Conservation (phyloP, 371 early-diverging fungal genomes). For the Actinomortierella wolfii region DNA sequence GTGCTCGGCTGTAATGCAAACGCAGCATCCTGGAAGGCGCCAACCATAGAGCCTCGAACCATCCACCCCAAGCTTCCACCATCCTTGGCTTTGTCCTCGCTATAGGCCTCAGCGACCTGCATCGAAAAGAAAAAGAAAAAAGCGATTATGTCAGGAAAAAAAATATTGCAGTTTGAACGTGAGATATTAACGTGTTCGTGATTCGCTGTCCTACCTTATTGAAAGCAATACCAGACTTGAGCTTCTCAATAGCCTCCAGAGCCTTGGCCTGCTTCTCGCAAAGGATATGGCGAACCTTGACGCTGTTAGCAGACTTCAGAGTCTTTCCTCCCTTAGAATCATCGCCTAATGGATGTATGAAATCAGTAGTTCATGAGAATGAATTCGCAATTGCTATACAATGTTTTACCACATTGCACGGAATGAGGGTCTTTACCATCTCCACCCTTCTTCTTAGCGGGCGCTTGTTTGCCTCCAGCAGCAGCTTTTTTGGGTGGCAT, state of each 20-base stretch:
- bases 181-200: no score
- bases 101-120: slow-evolving; percentile 81
- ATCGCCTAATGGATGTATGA: slow-evolving; percentile 25
- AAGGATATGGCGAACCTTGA: slow-evolving; percentile 85
- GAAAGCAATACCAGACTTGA: slow-evolving; percentile 46
- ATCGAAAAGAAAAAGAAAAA: slow-evolving; percentile 4
- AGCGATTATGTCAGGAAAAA: background rate
- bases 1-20: slow-evolving; percentile 82
- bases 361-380: background rate
- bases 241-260: slow-evolving; percentile 44
- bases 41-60: slow-evolving; percentile 90
- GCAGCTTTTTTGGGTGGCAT: no score
- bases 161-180: slow-evolving; percentile 4
- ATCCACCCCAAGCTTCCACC: slow-evolving; percentile 85
- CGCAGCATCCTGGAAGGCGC: slow-evolving; percentile 90
- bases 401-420: no score
- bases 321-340: slow-evolving; percentile 60
- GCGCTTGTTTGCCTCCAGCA: no score
- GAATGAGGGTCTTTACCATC: no score
- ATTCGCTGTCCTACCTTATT: slow-evolving; percentile 62
- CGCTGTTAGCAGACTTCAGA: slow-evolving; percentile 75
- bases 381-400: background rate
- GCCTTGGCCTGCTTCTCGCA: slow-evolving; percentile 81
- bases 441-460: no score
- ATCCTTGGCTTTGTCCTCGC: slow-evolving; percentile 88